Percentiles rank a stretch among this genome's conserved stretches.
These are phyloP conservation scores for Fusarium oligoseptatum DNA, from an alignment of 2,329 filamentous ascomycete species.

Conservation along the genomic window DNA sequence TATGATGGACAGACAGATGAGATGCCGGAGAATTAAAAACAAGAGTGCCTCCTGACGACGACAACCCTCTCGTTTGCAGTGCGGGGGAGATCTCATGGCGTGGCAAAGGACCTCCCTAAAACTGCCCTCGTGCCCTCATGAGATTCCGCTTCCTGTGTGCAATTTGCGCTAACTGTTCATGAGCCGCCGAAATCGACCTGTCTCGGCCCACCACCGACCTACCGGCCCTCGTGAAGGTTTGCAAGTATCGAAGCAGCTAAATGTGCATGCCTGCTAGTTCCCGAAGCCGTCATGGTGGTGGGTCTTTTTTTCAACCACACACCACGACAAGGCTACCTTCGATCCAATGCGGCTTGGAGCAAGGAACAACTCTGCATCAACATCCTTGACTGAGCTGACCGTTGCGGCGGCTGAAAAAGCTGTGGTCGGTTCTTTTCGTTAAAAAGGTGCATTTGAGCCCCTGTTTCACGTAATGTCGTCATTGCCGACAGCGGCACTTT, in stretches of 20 bases:
- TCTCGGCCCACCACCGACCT: conserved; percentile 16
- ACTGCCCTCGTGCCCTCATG: conserved; percentile 23
- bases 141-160: conserved; percentile 13
- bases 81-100: conserved; percentile 22
- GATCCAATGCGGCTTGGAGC: not conserved
- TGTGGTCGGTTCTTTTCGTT: not conserved
- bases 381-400: conserved; percentile 19
- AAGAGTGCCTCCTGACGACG: not conserved
- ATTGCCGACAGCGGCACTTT: not conserved
- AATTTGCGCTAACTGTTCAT: conserved; percentile 18
- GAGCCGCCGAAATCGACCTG: conserved; percentile 28
- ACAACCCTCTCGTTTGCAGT: not conserved
- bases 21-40: conserved; percentile 1
- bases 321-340: conserved; percentile 39
- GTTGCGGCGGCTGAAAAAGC: conserved; percentile 3
- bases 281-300: conserved; percentile 24
- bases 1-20: conserved; percentile 6
- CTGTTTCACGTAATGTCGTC: not conserved
- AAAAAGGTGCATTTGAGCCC: not conserved
- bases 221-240: not conserved
- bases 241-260: too few species aligned
- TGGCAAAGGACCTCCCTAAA: conserved; percentile 13
- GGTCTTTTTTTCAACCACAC: conserved; percentile 46
- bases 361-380: conserved; percentile 15
- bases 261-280: too few species aligned